These are phyloP conservation scores for Maudiozyma turicensis DNA, from an alignment of 805 yeast genomes.

Conservation along the genomic window DNA sequence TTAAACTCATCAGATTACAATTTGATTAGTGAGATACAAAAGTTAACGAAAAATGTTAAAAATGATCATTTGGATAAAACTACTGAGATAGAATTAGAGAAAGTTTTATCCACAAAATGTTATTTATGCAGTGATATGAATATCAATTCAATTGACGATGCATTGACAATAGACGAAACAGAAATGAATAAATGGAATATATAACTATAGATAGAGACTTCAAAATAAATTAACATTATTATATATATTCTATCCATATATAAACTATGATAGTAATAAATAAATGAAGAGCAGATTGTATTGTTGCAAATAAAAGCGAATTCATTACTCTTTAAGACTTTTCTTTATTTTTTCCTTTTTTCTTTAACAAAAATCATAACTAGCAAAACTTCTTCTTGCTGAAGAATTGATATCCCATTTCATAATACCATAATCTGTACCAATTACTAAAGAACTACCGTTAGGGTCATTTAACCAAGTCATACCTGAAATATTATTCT, in stretches of 20 bases:
- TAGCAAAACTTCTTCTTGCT: conserved; percentile 53
- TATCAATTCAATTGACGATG: conserved; percentile 59
- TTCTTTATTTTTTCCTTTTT: not conserved
- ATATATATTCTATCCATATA: not conserved
- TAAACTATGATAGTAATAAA: too few species aligned
- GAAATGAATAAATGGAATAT: conserved; percentile 43
- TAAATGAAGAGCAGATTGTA: too few species aligned
- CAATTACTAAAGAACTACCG: conserved; percentile 48
- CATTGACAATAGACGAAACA: conserved; percentile 35
- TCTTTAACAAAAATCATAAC: conserved; percentile 37
- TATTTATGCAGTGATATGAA: conserved; percentile 67
- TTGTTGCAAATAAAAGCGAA: too few species aligned
- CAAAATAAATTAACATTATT: not conserved
- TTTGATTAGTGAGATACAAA: conserved; percentile 51
- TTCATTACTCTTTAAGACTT: too few species aligned
- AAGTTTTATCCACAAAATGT: conserved; percentile 53
- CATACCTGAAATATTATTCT: conserved; percentile 50
- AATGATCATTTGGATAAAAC: conserved; percentile 3
- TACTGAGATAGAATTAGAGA: conserved; percentile 40
- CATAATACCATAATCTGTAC: conserved; percentile 57
- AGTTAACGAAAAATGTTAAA: conserved; percentile 21
- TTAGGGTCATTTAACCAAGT: conserved; percentile 44
- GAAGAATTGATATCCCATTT: conserved; percentile 61
- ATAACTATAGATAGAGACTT: conserved; percentile 11
- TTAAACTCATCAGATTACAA: conserved; percentile 56